Evolutionary conservation across 257 asterid genomes (phyloP).

Genomic region (Scutellaria galericulata): DNA sequence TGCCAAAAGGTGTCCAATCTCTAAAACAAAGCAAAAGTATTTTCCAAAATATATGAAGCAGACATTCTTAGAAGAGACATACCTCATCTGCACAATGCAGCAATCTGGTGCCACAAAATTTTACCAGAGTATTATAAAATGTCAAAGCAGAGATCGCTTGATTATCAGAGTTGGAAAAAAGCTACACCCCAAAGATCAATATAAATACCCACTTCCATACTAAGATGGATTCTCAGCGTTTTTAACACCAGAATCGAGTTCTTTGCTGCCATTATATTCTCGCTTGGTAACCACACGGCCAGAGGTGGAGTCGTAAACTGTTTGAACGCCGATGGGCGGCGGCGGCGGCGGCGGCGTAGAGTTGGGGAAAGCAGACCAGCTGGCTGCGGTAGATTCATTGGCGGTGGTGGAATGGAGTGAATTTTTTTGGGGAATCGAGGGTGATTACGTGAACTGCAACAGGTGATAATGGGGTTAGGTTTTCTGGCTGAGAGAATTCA

Average conservation of each 20-base stretch:
- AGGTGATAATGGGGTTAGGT: constrained; percentile 35
- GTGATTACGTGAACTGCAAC: constrained; percentile 41
- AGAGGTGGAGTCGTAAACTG: constrained; percentile 59
- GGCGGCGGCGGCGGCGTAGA: constrained; percentile 31
- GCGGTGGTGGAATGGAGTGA: constrained; percentile 35
- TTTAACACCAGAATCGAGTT: constrained; percentile 29
- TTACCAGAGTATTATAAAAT: constrained; percentile 17
- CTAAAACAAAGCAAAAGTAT: constrained; percentile 19
- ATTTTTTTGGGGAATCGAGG: constrained; percentile 40
- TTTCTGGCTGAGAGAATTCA: constrained; percentile 34
- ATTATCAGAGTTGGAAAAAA: background rate
- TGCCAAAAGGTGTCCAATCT: background rate
- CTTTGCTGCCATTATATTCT: constrained; percentile 22
- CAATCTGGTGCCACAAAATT: constrained; percentile 55
- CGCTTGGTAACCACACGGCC: constrained; percentile 55
- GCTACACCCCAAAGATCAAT: constrained; percentile 11
- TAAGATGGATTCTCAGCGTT: constrained; percentile 31
- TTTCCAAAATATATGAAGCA: constrained; percentile 30
- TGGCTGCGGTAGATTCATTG: constrained; percentile 43
- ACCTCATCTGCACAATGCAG: constrained; percentile 99
- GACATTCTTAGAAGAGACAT: constrained; percentile 22
- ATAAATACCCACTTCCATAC: constrained; percentile 27
- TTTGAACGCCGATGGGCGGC: constrained; percentile 41
- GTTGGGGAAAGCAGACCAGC: constrained; percentile 45
- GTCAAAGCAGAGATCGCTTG: background rate